Evolutionary conservation across 1,284 basidiomycete species (phyloP).

Genomic region (Meira nashicola): DNA sequence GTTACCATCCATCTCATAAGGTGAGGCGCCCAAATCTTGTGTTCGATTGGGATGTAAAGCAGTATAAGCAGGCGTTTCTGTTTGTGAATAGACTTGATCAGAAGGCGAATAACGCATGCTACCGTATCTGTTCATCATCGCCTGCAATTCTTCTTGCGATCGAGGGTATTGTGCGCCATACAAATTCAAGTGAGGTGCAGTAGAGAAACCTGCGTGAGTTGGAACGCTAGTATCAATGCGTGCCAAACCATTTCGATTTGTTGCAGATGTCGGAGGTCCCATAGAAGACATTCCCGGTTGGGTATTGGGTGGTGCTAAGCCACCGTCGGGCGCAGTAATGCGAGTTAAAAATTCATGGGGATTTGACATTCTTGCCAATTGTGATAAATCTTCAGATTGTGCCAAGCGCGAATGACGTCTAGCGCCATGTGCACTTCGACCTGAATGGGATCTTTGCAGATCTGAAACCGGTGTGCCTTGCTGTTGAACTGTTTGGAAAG

Average conservation of each 20-base stretch:
- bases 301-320: slow-evolving; percentile 32
- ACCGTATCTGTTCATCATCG: not conserved
- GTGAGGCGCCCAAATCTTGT: not conserved
- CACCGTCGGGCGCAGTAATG: slow-evolving; percentile 41
- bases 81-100: slow-evolving; percentile 22
- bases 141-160: slow-evolving; percentile 16
- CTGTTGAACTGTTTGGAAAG: not conserved
- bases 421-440: not conserved
- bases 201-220: slow-evolving; percentile 1
- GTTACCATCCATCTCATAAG: not conserved
- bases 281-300: slow-evolving; percentile 7
- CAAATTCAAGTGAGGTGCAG: slow-evolving; percentile 22
- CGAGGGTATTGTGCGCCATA: slow-evolving; percentile 25
- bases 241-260: not conserved
- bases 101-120: not conserved
- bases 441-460: slow-evolving; percentile 1
- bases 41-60: slow-evolving; percentile 14
- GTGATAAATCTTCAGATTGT: slow-evolving; percentile 37
- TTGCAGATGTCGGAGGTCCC: slow-evolving; percentile 5
- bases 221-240: not conserved
- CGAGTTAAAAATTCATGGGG: slow-evolving; percentile 29
- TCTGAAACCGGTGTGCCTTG: not conserved
- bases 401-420: slow-evolving; percentile 28
- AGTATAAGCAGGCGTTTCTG: slow-evolving; percentile 21
- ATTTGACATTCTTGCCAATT: slow-evolving; percentile 27